phyloP scores from a whole-genome alignment of 139 green algal species.

The Chlorella sp. region DNA sequence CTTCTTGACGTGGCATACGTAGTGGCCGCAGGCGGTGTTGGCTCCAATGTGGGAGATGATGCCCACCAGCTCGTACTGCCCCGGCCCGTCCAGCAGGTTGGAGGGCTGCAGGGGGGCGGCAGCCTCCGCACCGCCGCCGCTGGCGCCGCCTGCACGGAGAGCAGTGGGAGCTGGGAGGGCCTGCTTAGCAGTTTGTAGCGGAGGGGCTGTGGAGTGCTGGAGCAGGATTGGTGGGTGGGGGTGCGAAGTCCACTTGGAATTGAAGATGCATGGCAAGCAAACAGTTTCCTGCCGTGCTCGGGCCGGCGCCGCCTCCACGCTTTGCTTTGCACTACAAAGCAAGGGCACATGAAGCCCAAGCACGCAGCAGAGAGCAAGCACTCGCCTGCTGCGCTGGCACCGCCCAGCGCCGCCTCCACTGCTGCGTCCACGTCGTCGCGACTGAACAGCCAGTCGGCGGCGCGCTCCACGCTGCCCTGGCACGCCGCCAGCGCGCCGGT shows the following conservation, averaged over 20 bases:
- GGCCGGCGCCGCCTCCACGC: no score
- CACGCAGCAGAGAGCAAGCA: no score
- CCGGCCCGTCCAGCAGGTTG: conserved; percentile 31
- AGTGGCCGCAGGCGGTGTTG: conserved; percentile 95
- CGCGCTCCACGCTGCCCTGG: conserved; percentile 84
- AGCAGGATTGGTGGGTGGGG: background rate
- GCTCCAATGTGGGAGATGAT: conserved; percentile 96
- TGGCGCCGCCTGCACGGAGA: background rate
- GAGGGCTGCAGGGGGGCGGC: no score
- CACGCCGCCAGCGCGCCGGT: conserved; percentile 69
- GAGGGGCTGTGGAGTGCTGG: no score
- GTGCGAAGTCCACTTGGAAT: no score
- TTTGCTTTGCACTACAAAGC: background rate
- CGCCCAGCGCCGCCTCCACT: conserved; percentile 42
- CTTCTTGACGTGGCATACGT: conserved; percentile 88
- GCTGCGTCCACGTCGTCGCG: conserved; percentile 85
- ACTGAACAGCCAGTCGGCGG: conserved; percentile 95
- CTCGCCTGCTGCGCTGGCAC: background rate
- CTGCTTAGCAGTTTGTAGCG: no score
- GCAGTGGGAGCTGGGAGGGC: no score
- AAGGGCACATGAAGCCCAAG: no score
- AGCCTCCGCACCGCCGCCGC: background rate
- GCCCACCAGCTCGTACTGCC: conserved; percentile 86
- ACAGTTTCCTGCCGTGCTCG: no score
- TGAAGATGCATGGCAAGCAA: no score